Conservation (phyloP, 768 basidiomycete genomes). For the Holtermanniella nyarrowii region DNA sequence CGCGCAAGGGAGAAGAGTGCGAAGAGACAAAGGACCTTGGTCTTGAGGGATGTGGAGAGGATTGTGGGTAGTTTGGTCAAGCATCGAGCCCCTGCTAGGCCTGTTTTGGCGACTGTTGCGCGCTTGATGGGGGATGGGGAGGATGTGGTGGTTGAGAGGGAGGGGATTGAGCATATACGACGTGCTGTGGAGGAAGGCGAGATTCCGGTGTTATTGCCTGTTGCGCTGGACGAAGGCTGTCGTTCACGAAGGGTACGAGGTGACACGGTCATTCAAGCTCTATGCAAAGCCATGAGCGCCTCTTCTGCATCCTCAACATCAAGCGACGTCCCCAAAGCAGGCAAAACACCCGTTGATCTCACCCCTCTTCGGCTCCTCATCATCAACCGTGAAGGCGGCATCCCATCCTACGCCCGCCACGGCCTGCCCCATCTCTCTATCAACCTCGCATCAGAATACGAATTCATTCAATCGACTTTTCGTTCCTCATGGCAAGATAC, state of each 20-base stretch:
- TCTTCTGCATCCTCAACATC: slow-evolving; percentile 44
- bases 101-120: slow-evolving; percentile 71
- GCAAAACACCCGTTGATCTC: slow-evolving; percentile 48
- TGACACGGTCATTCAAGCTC: slow-evolving; percentile 77
- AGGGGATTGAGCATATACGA: slow-evolving; percentile 72
- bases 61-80: slow-evolving; percentile 70
- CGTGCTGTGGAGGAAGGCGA: slow-evolving; percentile 86
- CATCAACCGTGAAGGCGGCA: slow-evolving; percentile 91
- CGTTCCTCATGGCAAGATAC: slow-evolving; percentile 60
- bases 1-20: slow-evolving; percentile 14
- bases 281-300: slow-evolving; percentile 71
- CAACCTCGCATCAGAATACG: slow-evolving; percentile 79
- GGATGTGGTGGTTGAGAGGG: slow-evolving; percentile 54
- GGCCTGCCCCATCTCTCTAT: slow-evolving; percentile 92
- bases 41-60: slow-evolving; percentile 69
- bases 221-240: slow-evolving; percentile 84
- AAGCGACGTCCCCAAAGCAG: slow-evolving; percentile 29
- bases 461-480: slow-evolving; percentile 78
- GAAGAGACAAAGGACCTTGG: slow-evolving; percentile 23
- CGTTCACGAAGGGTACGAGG: slow-evolving; percentile 74
- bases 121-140: slow-evolving; percentile 31
- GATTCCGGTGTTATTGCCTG: slow-evolving; percentile 88
- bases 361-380: slow-evolving; percentile 94
- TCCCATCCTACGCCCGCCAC: slow-evolving; percentile 90
- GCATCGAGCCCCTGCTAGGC: slow-evolving; percentile 77